Base-by-base conservation (phyloP, 495 filamentous ascomycete species). In the Penicillium odoratum region DNA sequence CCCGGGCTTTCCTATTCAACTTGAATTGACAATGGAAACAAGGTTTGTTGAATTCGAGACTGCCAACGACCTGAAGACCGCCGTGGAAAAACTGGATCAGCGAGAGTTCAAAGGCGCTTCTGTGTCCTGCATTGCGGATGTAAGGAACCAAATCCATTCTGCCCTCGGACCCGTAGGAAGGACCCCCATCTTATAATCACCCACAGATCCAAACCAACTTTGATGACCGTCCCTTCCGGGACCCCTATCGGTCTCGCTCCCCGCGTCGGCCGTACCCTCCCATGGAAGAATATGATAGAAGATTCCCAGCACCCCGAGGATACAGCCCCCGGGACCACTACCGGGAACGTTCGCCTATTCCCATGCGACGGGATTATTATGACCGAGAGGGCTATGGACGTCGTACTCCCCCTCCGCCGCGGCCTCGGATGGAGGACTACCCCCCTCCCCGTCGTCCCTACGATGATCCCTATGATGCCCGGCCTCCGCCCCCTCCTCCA, bases 11-110 rank as follows among this genome's bases (percentile, higher is more conserved):
- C 40, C 51, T 44, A 33, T 52, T 5, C 49, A 51, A 10, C 53
- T 18, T 54, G 44, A 42, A 63, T 72, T 78, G 61, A 78, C 70
- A 67, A 51, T 44, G 34, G 56, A 36, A 47, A 38, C 31, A 72
- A 98, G 95, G 69, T 97, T 97, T 74, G 94, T 98, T 64, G 94
- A 98, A 71, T 98, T 96, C 66, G 95, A 98, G 75, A 96, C 91
- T 49, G 87, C 88, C 31, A 85, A 83, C 53, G 94, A 98, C 71
- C 79, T 98, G 55, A 92, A 90, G 71, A 85, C 86, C 42, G 94
- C 95, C 38, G 88, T 97, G 55, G 88, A 96, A 68, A 97, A 96
- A 72, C 86, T 98, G 45, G 93, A 98, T 66, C 83, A 83, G 60
- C 86, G 85, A 64, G 91, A 95, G 59, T 97, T 98, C 77, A 96